Evolutionary conservation across 1,284 basidiomycete genomes (phyloP), one percentile per base, ranked within the genome.

Genomic region (Fomes fomentarius): DNA sequence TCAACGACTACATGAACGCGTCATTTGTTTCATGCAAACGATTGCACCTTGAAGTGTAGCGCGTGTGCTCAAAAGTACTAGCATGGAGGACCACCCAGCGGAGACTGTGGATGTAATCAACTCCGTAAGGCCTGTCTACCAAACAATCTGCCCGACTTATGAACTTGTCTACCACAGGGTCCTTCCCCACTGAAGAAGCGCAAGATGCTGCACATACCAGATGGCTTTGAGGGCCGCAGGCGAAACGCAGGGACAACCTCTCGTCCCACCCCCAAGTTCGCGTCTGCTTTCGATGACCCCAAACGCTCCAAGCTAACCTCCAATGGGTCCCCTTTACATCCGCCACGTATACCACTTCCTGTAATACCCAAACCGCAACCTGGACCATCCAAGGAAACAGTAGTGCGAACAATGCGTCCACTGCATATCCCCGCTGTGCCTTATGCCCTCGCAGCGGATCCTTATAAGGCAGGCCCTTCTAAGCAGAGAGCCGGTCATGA

Each of bases 271-370:
- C 60, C 33, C 26, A 61, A 58, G 45, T 61, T 61, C 25, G 30
- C 57, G 10, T 61, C 60, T 10, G 60, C 60, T 4, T 61, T 61
- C 19, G 45, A 51, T 26, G 51, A 58, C 15, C 50, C 47, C 5
- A 50, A 28, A 45, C 50, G 40, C 6, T 55, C 47, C 6, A 61
- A 55, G 35, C n/a, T 44, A 19, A 54, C 51, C 26, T 11, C 41
- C 2, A 47, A 42, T 12, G 48, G 39, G 6, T 30, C 41, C 1
- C 41, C 40, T 4, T 37, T 40, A 1, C 28, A 42, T 3, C 12
- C 35, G 8, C 37, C 28, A 0, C 44, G 21, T 17, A 51, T 14
- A 17, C 44, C 37, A 17, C 41, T 45, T 14, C 39, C n/a, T 11
- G 9, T 19, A 1, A 2, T 31, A 8, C 30, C 38, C 9, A n/a